Evolutionary conservation across 2,329 filamentous ascomycete genomes (phyloP), one percentile per base, ranked within the genome.

Genomic region (Didymella lethalis): DNA sequence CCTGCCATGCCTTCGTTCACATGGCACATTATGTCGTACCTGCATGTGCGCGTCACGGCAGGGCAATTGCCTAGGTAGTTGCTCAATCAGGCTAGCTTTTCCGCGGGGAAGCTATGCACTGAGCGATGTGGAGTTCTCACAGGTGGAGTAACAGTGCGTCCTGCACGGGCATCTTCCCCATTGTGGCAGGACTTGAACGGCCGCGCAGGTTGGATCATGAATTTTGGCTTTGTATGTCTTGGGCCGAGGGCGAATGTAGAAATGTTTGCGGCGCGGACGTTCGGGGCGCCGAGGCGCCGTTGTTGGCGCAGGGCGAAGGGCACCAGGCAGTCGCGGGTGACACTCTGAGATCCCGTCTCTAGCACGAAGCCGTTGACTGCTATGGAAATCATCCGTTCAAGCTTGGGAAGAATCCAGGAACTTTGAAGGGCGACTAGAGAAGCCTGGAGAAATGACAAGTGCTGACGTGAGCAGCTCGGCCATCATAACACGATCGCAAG

Each of bases 1-100:
- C 28, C 44, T 61, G 59, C 61, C 61, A 61, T 52, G 47, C 53
- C 46, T 54, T 59, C 41, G 26, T 62, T 58, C 57, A 67, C 63
- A 66, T 64, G 59, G 58, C 34, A 48, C 29, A 23, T 28, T 46
- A 29, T 54, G 43, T 34, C 28, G 56, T 59, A 59, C 62, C 62
- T 65, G 52, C 59, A 57, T 67, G 59, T 62, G 53, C 54, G 20
- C 49, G 51, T 54, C 46, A 54, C 32, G 56, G 40, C 32, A 49
- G 40, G 32, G 31, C 26, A 55, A 38, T 56, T 64, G 56, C 68
- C 68, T 66, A 66, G 68, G 68, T 51, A 59, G 63, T 41, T 46
- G 59, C 59, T 44, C 10, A 23, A 64, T 63, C 52, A 18, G 63
- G 64, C 28, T 62, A 62, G 57, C 57, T 55, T 47, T 52, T 57